Evolutionary conservation across 169 alveolate genomes (phyloP), one percentile per base, ranked within the genome.

Genomic region (Eimeria sp.): DNA sequence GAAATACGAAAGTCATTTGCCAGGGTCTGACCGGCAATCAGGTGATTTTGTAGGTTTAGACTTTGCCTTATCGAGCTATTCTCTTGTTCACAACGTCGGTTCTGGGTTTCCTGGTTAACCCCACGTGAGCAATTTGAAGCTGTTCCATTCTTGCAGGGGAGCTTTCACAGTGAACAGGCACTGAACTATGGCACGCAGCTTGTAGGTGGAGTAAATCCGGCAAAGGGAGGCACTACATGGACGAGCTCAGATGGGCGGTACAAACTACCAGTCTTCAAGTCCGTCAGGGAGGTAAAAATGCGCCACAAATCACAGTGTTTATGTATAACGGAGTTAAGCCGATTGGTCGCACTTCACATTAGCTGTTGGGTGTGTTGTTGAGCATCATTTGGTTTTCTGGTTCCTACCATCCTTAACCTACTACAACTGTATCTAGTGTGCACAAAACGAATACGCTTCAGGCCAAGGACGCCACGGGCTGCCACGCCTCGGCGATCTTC

Each of bases 161-260:
- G 99, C 47, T 98, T 98, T 97, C 99, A 98, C 97, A 97, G 99
- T 4, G 98, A 98, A 70, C 98, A 98, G 95, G 98, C 99, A 43
- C 96, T 98, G 88, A 98, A 97, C 30, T 98, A 98, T 87, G 99
- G 99, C 73, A 98, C 99, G 61, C 97, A 98, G 84, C 96, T 98
- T 97, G 99, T 98, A n/a, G 99, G 99, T 22, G 99, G 99, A n/a
- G 99, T 98, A 5, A 98, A 98, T 97, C 98, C 99, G 30, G 89
- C 96, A 54, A 98, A 98, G 96, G 98, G 98, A 16, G 99, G 99
- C 6, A 92, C 98, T 47, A 95, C 95, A 49, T 98, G 99, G 99
- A 86, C 78, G 84, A 96, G 98, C 25, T 57, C 92, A 63, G 98
- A 97, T 82, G 97, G 95, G 49, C 95, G 97, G 91, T 96, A 96